Evolutionary conservation across 306 rosid species (phyloP), one percentile per base, ranked within the genome.

Genomic region (Vachellia pachyceras): DNA sequence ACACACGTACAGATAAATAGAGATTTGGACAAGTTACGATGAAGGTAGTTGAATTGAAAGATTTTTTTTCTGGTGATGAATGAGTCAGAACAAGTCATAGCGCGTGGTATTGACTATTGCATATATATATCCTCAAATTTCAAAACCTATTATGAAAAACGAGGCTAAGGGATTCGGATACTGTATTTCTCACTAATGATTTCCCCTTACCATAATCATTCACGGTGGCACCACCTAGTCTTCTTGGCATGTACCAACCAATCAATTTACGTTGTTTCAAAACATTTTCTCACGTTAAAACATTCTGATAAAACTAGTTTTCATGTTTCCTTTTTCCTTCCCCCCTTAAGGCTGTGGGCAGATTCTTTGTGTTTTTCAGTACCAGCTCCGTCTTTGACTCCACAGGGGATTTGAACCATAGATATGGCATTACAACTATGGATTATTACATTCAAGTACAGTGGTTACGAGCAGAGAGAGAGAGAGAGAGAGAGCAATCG

Each of bases 201-300:
- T 82, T 78, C 65, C 87, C 77, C 67, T 80, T 42, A 89, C 82
- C 94, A 90, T 77, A 85, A 89, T 90, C 78, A 92, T 87, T 90
- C 70, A 35, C 83, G 78, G 77, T 81, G 74, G 79, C 22, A 80
- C 65, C 67, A 72, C 10, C 70, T 11, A 20, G 9, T 29, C 68
- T 29, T 33, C 68, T n/a, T 8, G 7, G 0, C 18, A 25, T 5
- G 37, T 12, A 10, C 39, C 39, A 11, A 3, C 67, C 67, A 10
- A 60, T 23, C 67, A 23, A 25, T 60, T 1, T 60, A 37, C 5
- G 33, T 25, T 60, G 67, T 4, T 61, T 61, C 68, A 29, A 12
- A 61, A 13, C 17, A 13, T 29, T 13, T 22, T 20, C 13, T 10
- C 5, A 8, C 9, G 5, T n/a, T 55, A 55, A 55, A 20, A 20